Conservation (phyloP, 352 stramenopile genomes). For the Pythium angustatum region DNA sequence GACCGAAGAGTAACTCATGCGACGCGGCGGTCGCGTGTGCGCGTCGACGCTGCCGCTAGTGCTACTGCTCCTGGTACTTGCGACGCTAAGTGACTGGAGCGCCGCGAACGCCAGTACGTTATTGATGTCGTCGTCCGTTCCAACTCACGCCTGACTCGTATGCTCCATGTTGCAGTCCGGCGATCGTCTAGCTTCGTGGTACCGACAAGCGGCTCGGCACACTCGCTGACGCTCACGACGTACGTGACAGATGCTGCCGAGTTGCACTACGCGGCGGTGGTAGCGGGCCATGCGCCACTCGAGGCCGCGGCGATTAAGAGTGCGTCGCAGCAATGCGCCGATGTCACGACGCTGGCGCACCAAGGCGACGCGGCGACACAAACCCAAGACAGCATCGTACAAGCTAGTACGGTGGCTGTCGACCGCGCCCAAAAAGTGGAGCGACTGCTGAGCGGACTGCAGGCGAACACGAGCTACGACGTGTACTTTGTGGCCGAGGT, state of each 20-base stretch:
- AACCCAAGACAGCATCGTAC: slow-evolving; percentile 5
- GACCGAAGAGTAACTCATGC: neutral
- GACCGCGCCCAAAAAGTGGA: slow-evolving; percentile 56
- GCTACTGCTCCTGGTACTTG: neutral
- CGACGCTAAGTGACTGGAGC: neutral
- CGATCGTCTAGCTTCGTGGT: slow-evolving; percentile 49
- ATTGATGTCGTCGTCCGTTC: neutral
- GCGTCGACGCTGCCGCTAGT: neutral
- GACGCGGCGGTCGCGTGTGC: neutral
- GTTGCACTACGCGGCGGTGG: slow-evolving; percentile 69
- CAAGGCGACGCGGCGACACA: too few relatives aligned
- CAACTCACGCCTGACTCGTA: neutral
- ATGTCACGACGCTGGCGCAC: too few relatives aligned
- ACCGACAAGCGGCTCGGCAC: slow-evolving; percentile 41
- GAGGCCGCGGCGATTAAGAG: slow-evolving; percentile 54
- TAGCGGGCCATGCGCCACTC: slow-evolving; percentile 37
- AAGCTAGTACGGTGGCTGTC: slow-evolving; percentile 49
- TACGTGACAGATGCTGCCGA: slow-evolving; percentile 71
- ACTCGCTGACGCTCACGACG: slow-evolving; percentile 66
- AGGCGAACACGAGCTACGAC: slow-evolving; percentile 72
- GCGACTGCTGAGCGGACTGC: slow-evolving; percentile 40
- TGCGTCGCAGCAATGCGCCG: slow-evolving; percentile 12
- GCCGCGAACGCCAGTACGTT: slow-evolving; percentile 23
- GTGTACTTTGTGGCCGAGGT: slow-evolving; percentile 85
- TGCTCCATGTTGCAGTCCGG: slow-evolving; percentile 19